Evolutionary conservation across 2,329 filamentous ascomycete species (phyloP).

Genomic region (Colletotrichum falcatum): DNA sequence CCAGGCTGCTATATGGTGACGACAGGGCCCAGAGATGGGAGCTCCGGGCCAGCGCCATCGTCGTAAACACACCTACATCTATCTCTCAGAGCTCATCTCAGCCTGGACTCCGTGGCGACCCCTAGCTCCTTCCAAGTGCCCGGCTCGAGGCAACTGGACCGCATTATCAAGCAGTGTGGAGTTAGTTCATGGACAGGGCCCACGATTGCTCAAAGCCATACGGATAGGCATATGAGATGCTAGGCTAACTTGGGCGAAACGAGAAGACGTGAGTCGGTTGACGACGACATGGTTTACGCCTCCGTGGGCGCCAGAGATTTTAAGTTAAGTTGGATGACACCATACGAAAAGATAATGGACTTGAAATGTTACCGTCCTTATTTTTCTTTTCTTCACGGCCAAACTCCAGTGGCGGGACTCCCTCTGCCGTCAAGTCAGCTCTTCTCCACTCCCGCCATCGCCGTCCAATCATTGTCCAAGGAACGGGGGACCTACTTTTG

Average conservation of each 20-base stretch:
- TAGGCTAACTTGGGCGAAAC: too few species aligned
- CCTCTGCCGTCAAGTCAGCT: background rate
- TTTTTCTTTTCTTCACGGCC: background rate
- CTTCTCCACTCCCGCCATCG: background rate
- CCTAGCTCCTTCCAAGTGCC: background rate
- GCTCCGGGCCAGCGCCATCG: background rate
- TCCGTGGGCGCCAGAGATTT: background rate
- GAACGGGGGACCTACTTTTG: background rate
- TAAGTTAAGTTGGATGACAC: background rate
- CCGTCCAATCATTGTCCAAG: background rate
- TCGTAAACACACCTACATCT: background rate
- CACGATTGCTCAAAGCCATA: background rate
- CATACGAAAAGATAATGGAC: slow-evolving; percentile 4
- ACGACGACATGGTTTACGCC: background rate
- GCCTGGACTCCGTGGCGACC: background rate
- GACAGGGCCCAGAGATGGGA: background rate
- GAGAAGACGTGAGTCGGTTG: too few species aligned
- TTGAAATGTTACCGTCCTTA: background rate
- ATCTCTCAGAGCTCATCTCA: background rate
- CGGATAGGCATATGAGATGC: background rate
- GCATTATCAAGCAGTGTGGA: slow-evolving; percentile 3
- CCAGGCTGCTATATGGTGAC: too few species aligned
- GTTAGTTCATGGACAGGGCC: slow-evolving; percentile 6
- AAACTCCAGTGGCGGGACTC: background rate
- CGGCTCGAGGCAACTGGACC: background rate